Percentiles rank a stretch among this genome's conserved stretches.
These are phyloP conservation scores for Yamadazyma epiphylla DNA, from an alignment of 1,139 yeast species.

Conservation along the genomic window DNA sequence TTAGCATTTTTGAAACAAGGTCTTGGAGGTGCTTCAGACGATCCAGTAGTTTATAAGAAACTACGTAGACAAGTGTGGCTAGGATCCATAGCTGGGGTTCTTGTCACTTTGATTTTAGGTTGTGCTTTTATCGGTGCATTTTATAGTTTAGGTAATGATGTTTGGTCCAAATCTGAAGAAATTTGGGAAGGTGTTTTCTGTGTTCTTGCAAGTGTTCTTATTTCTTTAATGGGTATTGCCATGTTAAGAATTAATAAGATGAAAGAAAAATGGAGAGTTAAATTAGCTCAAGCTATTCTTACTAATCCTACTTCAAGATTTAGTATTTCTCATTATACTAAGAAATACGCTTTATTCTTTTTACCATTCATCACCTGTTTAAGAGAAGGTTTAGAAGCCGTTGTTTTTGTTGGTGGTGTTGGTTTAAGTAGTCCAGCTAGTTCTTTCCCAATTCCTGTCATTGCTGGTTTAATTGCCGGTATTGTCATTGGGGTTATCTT, in stretches of 20 bases:
- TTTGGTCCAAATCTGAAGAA: constrained; percentile 81
- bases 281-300: constrained; percentile 67
- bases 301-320: constrained; percentile 33
- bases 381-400: constrained; percentile 87
- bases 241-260: constrained; percentile 82
- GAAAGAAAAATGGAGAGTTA: constrained; percentile 84
- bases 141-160: constrained; percentile 68
- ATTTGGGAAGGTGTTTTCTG: constrained; percentile 86
- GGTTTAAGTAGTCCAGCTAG: constrained; percentile 72
- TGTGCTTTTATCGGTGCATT: constrained; percentile 78
- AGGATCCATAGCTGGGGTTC: constrained; percentile 66
- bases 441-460: constrained; percentile 81
- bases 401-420: constrained; percentile 82
- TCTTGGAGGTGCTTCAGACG: constrained; percentile 37
- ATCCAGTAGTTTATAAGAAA: constrained; percentile 50
- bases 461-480: constrained; percentile 70
- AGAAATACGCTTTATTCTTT: constrained; percentile 69
- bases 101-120: constrained; percentile 70
- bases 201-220: constrained; percentile 72
- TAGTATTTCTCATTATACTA: constrained; percentile 32
- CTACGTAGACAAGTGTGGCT: constrained; percentile 70
- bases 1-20: constrained; percentile 66
- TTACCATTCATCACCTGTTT: constrained; percentile 75
- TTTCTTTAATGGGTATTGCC: constrained; percentile 84
- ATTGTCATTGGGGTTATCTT: constrained; percentile 54